Conservation (phyloP, 2,329 filamentous ascomycete species). For the Aspergillus spinulosporus region DNA sequence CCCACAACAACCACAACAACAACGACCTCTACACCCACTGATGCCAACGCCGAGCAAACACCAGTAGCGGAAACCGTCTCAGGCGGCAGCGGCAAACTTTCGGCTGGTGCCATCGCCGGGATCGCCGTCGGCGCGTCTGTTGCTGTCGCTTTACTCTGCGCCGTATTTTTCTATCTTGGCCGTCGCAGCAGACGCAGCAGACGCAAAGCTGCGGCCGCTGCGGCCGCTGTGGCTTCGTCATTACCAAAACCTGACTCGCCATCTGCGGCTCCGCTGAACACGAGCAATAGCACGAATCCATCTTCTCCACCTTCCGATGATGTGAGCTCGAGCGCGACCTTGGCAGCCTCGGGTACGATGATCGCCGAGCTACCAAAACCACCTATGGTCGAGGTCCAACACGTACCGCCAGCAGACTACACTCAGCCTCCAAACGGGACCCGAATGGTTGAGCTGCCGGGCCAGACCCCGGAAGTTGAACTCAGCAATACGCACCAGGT, state of each 20-base stretch:
- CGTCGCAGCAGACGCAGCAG: slow-evolving; percentile 1
- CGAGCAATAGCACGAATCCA: neutral
- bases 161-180: slow-evolving; percentile 12
- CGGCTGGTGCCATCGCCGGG: slow-evolving; percentile 11
- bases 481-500: slow-evolving; percentile 1
- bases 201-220: neutral
- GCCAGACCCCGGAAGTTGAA: neutral
- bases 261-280: neutral
- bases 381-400: neutral
- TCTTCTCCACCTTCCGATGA: neutral
- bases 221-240: neutral
- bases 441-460: slow-evolving; percentile 4
- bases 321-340: neutral
- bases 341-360: neutral
- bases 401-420: neutral
- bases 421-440: neutral
- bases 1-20: neutral
- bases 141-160: slow-evolving; percentile 5
- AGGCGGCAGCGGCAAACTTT: neutral
- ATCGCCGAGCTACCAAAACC: slow-evolving; percentile 8
- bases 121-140: slow-evolving; percentile 12
- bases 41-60: neutral
- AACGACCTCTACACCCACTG: neutral
- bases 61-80: neutral
- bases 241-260: neutral